Conservation (phyloP, 352 stramenopile genomes). For the Globisporangium cederbergense region DNA sequence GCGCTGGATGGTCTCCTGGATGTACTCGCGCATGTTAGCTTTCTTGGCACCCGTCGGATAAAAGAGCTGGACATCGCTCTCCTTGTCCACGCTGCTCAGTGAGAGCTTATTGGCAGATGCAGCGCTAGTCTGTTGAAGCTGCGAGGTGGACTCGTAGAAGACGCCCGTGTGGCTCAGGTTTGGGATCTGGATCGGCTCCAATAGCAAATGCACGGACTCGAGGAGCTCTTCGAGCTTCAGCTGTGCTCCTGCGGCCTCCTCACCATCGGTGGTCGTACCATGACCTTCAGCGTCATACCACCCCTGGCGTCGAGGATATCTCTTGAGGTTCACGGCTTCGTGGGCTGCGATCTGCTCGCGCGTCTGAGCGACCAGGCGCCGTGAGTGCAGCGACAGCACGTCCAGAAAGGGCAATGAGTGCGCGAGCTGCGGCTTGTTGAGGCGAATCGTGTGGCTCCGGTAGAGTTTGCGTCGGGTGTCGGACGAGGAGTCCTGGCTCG, state of each 20-base stretch:
- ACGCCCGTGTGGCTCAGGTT: constrained; percentile 60
- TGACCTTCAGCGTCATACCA: background rate
- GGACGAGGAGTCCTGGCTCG: background rate
- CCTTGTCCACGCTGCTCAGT: constrained; percentile 29
- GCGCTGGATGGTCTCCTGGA: constrained; percentile 55
- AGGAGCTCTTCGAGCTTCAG: constrained; percentile 34
- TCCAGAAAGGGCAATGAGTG: constrained; percentile 45
- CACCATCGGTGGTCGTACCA: background rate
- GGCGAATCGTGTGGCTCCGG: background rate
- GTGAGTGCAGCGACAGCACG: constrained; percentile 61
- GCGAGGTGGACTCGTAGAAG: constrained; percentile 21
- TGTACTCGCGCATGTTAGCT: constrained; percentile 63
- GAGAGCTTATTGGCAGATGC: constrained; percentile 17
- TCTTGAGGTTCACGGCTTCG: constrained; percentile 7
- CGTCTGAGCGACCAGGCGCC: constrained; percentile 36
- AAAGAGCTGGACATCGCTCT: constrained; percentile 54
- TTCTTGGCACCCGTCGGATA: constrained; percentile 74
- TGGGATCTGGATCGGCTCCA: constrained; percentile 60
- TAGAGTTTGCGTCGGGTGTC: background rate
- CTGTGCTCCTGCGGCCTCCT: constrained; percentile 9
- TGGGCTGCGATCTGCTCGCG: constrained; percentile 29
- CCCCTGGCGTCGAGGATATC: constrained; percentile 7
- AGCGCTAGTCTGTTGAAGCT: background rate
- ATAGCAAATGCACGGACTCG: constrained; percentile 39
- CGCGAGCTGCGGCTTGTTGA: background rate